Base-by-base conservation (phyloP, 805 yeast genomes). In the Ascoidea rubescens region DNA sequence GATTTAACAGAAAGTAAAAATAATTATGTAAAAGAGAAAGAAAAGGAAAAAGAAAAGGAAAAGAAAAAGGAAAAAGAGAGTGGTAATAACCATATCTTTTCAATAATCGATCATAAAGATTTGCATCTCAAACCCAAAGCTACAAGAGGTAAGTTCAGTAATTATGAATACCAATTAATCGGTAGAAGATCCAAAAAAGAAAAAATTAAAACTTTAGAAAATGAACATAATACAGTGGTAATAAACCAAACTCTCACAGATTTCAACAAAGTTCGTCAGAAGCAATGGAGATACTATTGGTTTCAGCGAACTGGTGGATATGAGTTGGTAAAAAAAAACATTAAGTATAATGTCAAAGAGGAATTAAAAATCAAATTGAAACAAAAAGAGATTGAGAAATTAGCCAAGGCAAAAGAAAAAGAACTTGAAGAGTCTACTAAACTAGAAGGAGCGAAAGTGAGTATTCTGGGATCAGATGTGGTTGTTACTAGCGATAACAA, bases 251-350 rank as follows among this genome's bases (percentile, higher is more conserved):
- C 46, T 5, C 37, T 54, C 8, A 43, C 28, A 14, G 54, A 55
- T 16, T 52, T 31, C 46, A 14, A 46, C 4, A 50, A 50, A 4
- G 21, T 52, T 2, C 47, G 58, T n/a, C n/a, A 37, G 8, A 12
- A 21, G 4, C 58, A 54, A 30, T 55, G 56, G 54, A 52, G 54
- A 43, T 54, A 55, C 37, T 55, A 54, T 28, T 55, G 58, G 58
- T 55, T 55, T 45, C 50, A 50, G 8, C 47, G 46, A 37, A 42
- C 50, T 31, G 58, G 58, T 14, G 58, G 58, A 1, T 55, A 45
- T 37, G 46, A 52, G 6, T 31, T 48, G 7, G 49, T 50, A 1
- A 50, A 47, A 21, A 50, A 54, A 43, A 48, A 49, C 14, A 48
- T 55, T 21, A 52, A 53, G 43, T 42, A 48, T 32, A 50, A 52